Conservation (phyloP, 2,329 filamentous ascomycete genomes). For the Fusarium palustre region DNA sequence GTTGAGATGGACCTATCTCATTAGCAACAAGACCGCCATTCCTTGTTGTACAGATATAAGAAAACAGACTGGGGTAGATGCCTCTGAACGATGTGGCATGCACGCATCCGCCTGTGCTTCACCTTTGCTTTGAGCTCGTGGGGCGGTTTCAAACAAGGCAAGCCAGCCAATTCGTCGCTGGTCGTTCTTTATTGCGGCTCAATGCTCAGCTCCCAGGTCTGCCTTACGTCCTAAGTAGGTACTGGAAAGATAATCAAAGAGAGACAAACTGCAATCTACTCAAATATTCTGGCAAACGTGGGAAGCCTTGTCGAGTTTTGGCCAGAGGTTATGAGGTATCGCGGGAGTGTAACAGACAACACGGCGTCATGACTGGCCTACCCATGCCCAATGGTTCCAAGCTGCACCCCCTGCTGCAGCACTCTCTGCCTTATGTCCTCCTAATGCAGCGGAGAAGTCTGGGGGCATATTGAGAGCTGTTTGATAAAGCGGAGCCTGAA, state of each 20-base stretch:
- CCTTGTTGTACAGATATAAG: conserved; percentile 43
- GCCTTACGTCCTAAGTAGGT: not conserved
- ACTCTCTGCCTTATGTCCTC: conserved; percentile 35
- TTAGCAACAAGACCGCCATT: conserved; percentile 26
- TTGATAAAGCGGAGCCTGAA: conserved; percentile 43
- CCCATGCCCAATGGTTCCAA: conserved; percentile 35
- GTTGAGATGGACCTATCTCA: conserved; percentile 29
- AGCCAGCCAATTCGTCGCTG: conserved; percentile 31
- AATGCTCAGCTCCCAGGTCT: conserved; percentile 23
- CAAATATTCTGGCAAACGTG: conserved; percentile 12
- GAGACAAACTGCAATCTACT: conserved; percentile 19
- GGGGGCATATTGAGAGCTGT: conserved; percentile 38
- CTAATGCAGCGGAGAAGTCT: conserved; percentile 40
- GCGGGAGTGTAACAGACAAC: conserved; percentile 45
- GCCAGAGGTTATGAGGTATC: conserved; percentile 33
- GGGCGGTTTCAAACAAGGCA: conserved; percentile 35
- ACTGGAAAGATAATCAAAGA: conserved; percentile 3
- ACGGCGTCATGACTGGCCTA: conserved; percentile 33
- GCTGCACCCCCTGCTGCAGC: conserved; percentile 38
- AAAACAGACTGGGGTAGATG: conserved; percentile 39
- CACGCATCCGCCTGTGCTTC: conserved; percentile 45
- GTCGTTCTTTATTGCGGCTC: conserved; percentile 20
- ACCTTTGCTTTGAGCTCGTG: conserved; percentile 37
- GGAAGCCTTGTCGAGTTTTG: conserved; percentile 26
- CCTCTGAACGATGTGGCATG: conserved; percentile 44